phyloP scores from a whole-genome alignment of 2,329 filamentous ascomycete species.

The Pseudocercospora crystallina region DNA sequence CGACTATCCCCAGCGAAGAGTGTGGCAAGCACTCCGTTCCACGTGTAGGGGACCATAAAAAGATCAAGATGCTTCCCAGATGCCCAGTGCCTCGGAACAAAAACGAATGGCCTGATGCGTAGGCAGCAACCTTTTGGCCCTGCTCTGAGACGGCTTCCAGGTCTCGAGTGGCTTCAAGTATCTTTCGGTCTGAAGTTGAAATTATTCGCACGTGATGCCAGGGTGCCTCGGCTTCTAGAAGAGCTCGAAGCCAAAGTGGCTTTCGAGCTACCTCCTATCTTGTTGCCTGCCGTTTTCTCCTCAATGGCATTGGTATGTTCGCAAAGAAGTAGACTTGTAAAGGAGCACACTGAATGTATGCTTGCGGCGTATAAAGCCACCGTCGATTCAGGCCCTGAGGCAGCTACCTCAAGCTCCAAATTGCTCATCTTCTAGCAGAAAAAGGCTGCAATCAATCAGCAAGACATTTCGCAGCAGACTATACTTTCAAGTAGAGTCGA shows the following conservation, averaged over 20 bases:
- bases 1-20: too few relatives aligned
- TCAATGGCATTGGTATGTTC: slow-evolving; percentile 3
- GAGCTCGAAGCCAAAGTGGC: neutral
- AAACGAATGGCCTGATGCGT: too few relatives aligned
- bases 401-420: neutral
- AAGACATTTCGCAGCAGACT: neutral
- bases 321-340: neutral
- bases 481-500: too few relatives aligned
- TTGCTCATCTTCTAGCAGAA: neutral
- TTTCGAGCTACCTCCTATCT: neutral
- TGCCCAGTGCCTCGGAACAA: too few relatives aligned
- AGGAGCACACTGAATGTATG: neutral
- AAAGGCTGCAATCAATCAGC: neutral
- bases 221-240: neutral
- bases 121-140: too few relatives aligned
- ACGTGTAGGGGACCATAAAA: too few relatives aligned
- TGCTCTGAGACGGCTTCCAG: too few relatives aligned
- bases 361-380: neutral
- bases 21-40: too few relatives aligned
- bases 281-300: neutral
- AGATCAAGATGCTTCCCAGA: too few relatives aligned
- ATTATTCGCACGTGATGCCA: too few relatives aligned
- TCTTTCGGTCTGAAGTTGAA: too few relatives aligned
- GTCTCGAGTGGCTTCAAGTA: too few relatives aligned
- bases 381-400: neutral